These are phyloP conservation scores for Fusarium sp. DNA, from an alignment of 2,329 filamentous ascomycete species.

Conservation along the genomic window DNA sequence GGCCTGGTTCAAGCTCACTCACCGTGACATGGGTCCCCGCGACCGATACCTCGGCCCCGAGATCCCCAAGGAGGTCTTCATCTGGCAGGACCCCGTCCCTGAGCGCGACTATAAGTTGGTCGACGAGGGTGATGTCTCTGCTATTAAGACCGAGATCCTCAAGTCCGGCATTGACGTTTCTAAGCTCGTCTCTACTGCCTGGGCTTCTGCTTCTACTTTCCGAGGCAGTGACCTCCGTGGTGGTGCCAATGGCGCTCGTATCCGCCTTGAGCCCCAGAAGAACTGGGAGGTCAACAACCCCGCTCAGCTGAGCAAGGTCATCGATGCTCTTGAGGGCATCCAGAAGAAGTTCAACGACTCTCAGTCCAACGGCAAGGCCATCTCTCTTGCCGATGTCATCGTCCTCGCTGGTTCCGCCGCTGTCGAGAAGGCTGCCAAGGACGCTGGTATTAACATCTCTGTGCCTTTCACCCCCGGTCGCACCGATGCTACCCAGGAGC, in stretches of 20 bases:
- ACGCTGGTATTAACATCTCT: slow-evolving; percentile 62
- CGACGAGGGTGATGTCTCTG: slow-evolving; percentile 71
- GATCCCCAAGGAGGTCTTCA: slow-evolving; percentile 76
- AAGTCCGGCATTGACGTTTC: slow-evolving; percentile 70
- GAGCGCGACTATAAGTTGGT: slow-evolving; percentile 70
- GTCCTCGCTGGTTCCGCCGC: slow-evolving; percentile 80
- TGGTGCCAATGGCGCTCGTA: slow-evolving; percentile 84
- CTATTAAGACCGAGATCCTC: slow-evolving; percentile 79
- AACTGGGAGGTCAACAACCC: slow-evolving; percentile 85
- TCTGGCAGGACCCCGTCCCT: slow-evolving; percentile 84
- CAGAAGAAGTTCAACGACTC: slow-evolving; percentile 75
- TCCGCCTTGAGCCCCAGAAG: slow-evolving; percentile 80
- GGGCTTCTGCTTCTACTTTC: slow-evolving; percentile 80
- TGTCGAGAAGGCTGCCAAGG: slow-evolving; percentile 79
- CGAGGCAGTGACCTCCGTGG: slow-evolving; percentile 85
- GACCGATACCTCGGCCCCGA: slow-evolving; percentile 82
- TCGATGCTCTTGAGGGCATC: slow-evolving; percentile 73
- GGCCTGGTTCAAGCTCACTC: slow-evolving; percentile 88
- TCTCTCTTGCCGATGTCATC: slow-evolving; percentile 83
- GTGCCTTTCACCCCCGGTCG: slow-evolving; percentile 83
- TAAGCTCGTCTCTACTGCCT: slow-evolving; percentile 76
- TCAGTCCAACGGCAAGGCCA: slow-evolving; percentile 71
- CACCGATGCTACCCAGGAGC: slow-evolving; percentile 78
- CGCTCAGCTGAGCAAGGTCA: slow-evolving; percentile 72
- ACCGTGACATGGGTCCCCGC: slow-evolving; percentile 83